Evolutionary conservation across 208 protist species (phyloP).

Genomic region (Naegleria lovaniensis): DNA sequence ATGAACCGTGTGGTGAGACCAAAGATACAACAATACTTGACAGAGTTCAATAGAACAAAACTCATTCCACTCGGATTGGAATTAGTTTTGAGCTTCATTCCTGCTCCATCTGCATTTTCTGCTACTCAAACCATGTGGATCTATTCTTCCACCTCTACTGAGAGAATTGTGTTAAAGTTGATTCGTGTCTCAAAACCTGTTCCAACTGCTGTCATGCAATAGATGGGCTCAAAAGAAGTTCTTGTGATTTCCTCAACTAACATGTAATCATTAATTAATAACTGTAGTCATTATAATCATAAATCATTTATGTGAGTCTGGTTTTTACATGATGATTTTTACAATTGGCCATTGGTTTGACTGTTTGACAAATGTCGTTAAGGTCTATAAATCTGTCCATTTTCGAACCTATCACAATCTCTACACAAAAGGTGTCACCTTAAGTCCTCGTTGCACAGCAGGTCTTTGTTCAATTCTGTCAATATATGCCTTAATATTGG

Average conservation of each 20-base stretch:
- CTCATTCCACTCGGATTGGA: not conserved
- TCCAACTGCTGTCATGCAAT: not conserved
- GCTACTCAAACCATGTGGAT: too few relatives aligned
- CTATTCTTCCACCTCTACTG: not conserved
- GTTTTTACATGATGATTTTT: too few relatives aligned
- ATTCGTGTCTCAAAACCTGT: not conserved
- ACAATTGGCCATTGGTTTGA: too few relatives aligned
- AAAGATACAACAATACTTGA: not conserved
- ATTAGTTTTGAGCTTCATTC: not conserved
- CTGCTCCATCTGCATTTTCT: too few relatives aligned
- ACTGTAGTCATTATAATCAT: too few relatives aligned
- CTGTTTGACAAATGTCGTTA: too few relatives aligned
- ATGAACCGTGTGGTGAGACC: not conserved
- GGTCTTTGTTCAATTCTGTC: conserved; percentile 34
- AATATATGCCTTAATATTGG: conserved; percentile 38
- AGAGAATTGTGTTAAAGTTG: not conserved
- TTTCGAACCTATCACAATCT: too few relatives aligned
- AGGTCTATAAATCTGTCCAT: too few relatives aligned
- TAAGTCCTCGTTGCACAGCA: conserved; percentile 42
- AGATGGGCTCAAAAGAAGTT: too few relatives aligned
- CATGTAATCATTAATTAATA: too few relatives aligned
- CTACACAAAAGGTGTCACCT: conserved; percentile 26
- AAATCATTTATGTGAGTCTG: too few relatives aligned
- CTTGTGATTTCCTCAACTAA: too few relatives aligned
- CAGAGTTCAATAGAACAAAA: not conserved